Evolutionary conservation across 768 basidiomycete species (phyloP), one percentile per base, ranked within the genome.

Genomic region (Macrolepiota fuliginosa): DNA sequence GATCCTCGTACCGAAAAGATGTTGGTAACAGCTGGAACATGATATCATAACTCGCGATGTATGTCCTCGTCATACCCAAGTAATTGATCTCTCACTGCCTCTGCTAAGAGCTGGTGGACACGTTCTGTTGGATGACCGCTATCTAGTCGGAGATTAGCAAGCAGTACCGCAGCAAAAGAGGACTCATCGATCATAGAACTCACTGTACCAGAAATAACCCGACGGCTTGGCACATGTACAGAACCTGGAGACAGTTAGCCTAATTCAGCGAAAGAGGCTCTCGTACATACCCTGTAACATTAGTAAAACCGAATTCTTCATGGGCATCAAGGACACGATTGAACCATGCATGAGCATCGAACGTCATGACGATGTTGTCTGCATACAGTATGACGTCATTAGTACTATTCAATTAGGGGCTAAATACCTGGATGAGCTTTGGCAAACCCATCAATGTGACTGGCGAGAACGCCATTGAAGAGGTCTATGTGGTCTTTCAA

Each of bases 171-270:
- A 19, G 27, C 19, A 17, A 11, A 32, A 52, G 29, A 32, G 54
- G 11, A 7, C 32, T 53, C 47, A 29, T 3, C 9, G 27, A 17
- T 13, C 22, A 3, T 39, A 10, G 50, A 42, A 79, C 80, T 68
- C 62, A 83, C 81, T 78, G 69, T 74, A 82, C 82, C 83, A 85
- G 70, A 83, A 83, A 68, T 73, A 85, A 1, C 75, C 75, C 19
- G 62, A 56, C 4, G 78, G 75, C 61, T 82, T 74, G 19, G 70
- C 65, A 68, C 83, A 83, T 45, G 79, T 77, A 70, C 82, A 83
- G 66, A 80, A 82, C n/a, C 81, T 83, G 59, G 19, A 52, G 24
- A 13, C 35, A 9, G 4, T 9, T 7, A 37, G 6, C 15, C 13
- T 25, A 2, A 11, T 27, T 17, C 37, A 35, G 29, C 50, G 11